Percentiles rank a stretch among this genome's conserved stretches.
These are phyloP conservation scores for Chlorella sp. DNA, from an alignment of 139 green algal genomes.

Conservation along the genomic window DNA sequence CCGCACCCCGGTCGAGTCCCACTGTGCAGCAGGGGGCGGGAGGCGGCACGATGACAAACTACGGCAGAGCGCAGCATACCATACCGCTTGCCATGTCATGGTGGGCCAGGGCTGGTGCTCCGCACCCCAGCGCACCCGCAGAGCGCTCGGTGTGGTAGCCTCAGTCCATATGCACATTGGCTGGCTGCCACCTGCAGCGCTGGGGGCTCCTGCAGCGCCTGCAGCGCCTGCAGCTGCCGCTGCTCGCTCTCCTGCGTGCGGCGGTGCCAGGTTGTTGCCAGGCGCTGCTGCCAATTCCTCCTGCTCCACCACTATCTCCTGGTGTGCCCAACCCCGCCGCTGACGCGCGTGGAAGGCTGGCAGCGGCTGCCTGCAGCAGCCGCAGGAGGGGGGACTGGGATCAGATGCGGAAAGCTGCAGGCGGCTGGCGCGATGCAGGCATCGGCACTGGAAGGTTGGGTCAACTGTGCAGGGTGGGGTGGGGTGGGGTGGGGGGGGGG, in stretches of 20 bases:
- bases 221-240: not conserved
- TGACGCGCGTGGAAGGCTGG: constrained; percentile 5
- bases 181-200: constrained; percentile 16
- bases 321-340: constrained; percentile 31
- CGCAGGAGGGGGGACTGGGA: not conserved
- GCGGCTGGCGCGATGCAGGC: too few relatives aligned
- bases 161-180: constrained; percentile 37
- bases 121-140: constrained; percentile 30
- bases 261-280: too few relatives aligned
- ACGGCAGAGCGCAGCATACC: too few relatives aligned
- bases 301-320: constrained; percentile 10
- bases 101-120: too few relatives aligned
- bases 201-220: not conserved
- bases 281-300: not conserved
- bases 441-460: not conserved
- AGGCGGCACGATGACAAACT: too few relatives aligned
- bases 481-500: too few relatives aligned
- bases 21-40: too few relatives aligned
- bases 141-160: constrained; percentile 16
- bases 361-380: constrained; percentile 17
- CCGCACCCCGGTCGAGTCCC: too few relatives aligned
- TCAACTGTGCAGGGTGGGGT: too few relatives aligned
- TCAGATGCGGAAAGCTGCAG: not conserved
- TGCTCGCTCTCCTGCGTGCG: constrained; percentile 24
- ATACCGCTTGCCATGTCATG: too few relatives aligned